Evolutionary conservation across 495 filamentous ascomycete species (phyloP), one percentile per base, ranked within the genome.

Genomic region (Acidiella bohemica): DNA sequence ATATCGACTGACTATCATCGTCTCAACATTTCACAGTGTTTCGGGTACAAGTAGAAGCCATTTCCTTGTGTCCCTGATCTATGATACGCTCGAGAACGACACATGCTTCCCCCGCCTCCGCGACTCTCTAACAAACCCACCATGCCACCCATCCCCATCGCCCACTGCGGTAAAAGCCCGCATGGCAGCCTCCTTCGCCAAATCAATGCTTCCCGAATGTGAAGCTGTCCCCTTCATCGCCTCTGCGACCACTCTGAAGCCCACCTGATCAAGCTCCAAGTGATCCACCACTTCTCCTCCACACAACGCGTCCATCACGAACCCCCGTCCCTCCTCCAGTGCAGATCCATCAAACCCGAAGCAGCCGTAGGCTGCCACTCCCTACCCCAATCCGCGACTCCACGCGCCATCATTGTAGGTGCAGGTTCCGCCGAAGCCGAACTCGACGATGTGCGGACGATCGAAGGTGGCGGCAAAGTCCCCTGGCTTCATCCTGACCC

Each of bases 131-230:
- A 11, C 16, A n/a, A 5, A 16, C 1, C 34, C 16, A 42, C 24
- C 5, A 47, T 47, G 44, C 21, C 44, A 16, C 37, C 44, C 6
- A 23, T 47, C 13, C 41, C 46, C 12, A 41, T 49, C 20, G 36
- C 39, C 26, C 41, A 44, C 4, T 49, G 46, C 29, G 46, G 46
- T 25, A 49, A 49, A 26, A 36, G 29, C 26, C 30, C 41, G 2
- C 16, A 44, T 49, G 40, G 46, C 46, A 8, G 6, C 8, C 14
- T 36, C 32, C 14, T 49, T 49, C 27, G 18, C 35, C 12, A 6
- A 30, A 18, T 24, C 46, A 6, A 38, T 49, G 46, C 21, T 34
- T n/a, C 34, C 46, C 2, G 41, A 44, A 25, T 49, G 45, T 24
- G 41, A 49, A 31, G 25, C 31, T 48, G 37, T 37, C 31, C 20